Evolutionary conservation across 2,329 filamentous ascomycete species (phyloP).

Genomic region (Aspergillus texensis): DNA sequence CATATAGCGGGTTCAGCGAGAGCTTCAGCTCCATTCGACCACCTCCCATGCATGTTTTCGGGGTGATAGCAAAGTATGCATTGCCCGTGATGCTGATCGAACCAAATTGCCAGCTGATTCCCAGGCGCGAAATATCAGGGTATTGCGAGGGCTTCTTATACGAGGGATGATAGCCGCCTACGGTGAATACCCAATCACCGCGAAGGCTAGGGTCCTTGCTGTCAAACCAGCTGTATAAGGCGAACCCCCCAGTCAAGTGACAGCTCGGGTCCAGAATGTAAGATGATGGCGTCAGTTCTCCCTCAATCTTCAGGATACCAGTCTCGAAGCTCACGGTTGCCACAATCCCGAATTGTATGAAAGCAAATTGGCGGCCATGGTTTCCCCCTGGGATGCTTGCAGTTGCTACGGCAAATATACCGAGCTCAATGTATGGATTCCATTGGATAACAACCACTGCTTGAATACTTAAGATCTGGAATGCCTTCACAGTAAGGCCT

Average conservation of each 20-base stretch:
- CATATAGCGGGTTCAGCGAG: slow-evolving; percentile 36
- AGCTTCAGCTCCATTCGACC: slow-evolving; percentile 36
- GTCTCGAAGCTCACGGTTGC: slow-evolving; percentile 39
- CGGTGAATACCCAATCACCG: slow-evolving; percentile 50
- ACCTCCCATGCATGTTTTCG: slow-evolving; percentile 49
- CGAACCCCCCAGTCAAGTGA: slow-evolving; percentile 49
- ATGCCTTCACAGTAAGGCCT: slow-evolving; percentile 43
- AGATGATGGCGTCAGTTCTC: slow-evolving; percentile 44
- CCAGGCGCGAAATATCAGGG: slow-evolving; percentile 43
- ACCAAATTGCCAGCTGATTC: slow-evolving; percentile 41
- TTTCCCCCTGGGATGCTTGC: slow-evolving; percentile 32
- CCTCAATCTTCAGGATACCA: slow-evolving; percentile 43
- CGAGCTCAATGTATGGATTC: slow-evolving; percentile 33
- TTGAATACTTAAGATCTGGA: slow-evolving; percentile 41
- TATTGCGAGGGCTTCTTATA: slow-evolving; percentile 40
- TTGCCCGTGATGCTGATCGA: slow-evolving; percentile 41
- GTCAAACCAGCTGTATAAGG: slow-evolving; percentile 45
- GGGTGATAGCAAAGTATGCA: slow-evolving; percentile 52
- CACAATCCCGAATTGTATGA: slow-evolving; percentile 44
- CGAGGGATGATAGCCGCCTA: slow-evolving; percentile 50
- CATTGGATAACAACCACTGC: slow-evolving; percentile 43
- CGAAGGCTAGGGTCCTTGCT: slow-evolving; percentile 8
- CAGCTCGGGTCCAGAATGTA: slow-evolving; percentile 45
- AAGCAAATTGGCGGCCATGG: slow-evolving; percentile 27
- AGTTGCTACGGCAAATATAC: slow-evolving; percentile 36